Base-by-base conservation (phyloP, 768 basidiomycete genomes). In the Coprinopsis sp. region DNA sequence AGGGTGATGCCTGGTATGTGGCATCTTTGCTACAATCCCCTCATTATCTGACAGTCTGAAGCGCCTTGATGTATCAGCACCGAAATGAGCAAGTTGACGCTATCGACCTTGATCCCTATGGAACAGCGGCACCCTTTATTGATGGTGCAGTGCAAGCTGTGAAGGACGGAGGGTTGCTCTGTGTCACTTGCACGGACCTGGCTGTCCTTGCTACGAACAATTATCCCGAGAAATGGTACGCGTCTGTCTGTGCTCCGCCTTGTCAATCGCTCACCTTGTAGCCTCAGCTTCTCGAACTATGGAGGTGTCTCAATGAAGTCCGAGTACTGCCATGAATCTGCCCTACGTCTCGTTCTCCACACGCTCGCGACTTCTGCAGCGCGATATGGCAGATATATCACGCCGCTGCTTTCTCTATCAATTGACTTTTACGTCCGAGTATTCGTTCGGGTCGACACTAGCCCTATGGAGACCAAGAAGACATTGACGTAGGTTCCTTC, bases 61-160 rank as follows among this genome's bases (percentile, higher is more conserved):
- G 94, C 58, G 75, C 87, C 3, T 69, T 93, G 41, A 92, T 99
- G 90, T 98, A 96, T 60, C 76, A 76, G 37, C 92, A 93, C 58
- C 83, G 93, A 30, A 71, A 80, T 23, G 82, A 83, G 10, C 80
- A 84, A 2, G 93, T 97, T 16, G 94, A 98, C 52, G 90, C 90
- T 23, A 83, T 99, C n/a, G 96, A 99, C 62, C 77, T 99, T 22
- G 96, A 99, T 62, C 96, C 96, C 0, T 99, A 98, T 58, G 96
- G 96, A 1, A 95, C 92, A 7, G 96, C 96, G 0, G 87, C 92
- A 3, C 96, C 95, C 2, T 99, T 99, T 62, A 85, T 99, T 22
- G 96, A 99, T 56, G 85, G 85, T 18, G 93, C 95, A 0, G 83
- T 99, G 13, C 93, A 97, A 57, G 81, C 81, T 47, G 72, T 96